Conservation (phyloP, 179 eudicot species). For the Spinacia oleracea region DNA sequence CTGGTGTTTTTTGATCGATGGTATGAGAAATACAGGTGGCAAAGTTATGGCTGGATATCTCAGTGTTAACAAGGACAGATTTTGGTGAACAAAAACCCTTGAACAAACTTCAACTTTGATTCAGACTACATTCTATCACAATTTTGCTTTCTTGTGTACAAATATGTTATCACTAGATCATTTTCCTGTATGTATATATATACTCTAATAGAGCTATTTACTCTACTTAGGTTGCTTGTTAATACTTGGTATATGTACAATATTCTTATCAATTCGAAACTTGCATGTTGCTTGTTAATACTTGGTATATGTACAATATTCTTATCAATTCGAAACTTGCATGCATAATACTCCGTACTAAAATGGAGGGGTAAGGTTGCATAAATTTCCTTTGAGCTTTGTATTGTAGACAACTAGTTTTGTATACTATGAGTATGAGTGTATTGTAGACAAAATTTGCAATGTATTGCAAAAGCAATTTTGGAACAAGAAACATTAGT, state of each 20-base stretch:
- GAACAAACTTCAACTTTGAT: neutral
- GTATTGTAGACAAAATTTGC: neutral
- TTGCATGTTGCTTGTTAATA: no score
- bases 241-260: no score
- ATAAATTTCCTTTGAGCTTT: no score
- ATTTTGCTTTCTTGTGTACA: slow-evolving; percentile 21
- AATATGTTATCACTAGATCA: neutral
- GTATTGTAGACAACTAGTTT: neutral
- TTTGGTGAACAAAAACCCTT: slow-evolving; percentile 50
- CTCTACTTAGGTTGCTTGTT: neutral
- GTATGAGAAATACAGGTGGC: slow-evolving; percentile 96
- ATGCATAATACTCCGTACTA: no score
- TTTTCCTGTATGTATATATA: neutral
- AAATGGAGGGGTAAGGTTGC: no score
- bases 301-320: no score
- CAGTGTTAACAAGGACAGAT: slow-evolving; percentile 91
- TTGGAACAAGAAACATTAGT: neutral
- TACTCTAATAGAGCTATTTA: neutral
- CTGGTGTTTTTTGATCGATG: slow-evolving; percentile 90
- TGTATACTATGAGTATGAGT: neutral
- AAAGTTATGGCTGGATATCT: slow-evolving; percentile 96
- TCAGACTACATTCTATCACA: slow-evolving; percentile 5
- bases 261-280: no score
- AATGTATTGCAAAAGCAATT: neutral
- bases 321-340: no score